Conservation (phyloP, 352 stramenopile genomes). For the Peronospora belbahrii region DNA sequence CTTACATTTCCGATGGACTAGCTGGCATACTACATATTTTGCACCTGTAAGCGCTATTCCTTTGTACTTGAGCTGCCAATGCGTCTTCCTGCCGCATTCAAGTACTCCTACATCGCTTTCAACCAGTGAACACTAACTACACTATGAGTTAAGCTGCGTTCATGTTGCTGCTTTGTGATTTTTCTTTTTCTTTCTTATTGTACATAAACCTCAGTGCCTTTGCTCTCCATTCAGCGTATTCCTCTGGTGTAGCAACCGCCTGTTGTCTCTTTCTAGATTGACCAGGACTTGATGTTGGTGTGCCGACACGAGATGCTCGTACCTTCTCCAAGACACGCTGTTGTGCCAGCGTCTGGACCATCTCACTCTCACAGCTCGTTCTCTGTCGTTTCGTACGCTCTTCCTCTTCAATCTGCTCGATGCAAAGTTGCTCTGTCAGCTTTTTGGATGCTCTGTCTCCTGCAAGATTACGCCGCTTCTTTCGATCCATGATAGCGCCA, state of each 20-base stretch:
- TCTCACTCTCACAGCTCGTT: constrained; percentile 3
- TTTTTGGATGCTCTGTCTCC: constrained; percentile 12
- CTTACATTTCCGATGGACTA: no score
- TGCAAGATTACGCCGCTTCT: constrained; percentile 18
- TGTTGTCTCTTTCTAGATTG: neutral
- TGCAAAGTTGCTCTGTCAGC: constrained; percentile 13
- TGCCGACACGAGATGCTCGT: constrained; percentile 4
- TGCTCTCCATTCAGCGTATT: constrained; percentile 29
- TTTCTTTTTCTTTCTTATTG: constrained; percentile 19
- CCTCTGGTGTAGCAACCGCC: constrained; percentile 15
- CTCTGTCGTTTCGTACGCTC: constrained; percentile 23
- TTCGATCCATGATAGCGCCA: constrained; percentile 30
- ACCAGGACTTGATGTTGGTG: neutral
- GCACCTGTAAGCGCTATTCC: no score
- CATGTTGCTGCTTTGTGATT: neutral
- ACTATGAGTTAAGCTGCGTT: neutral
- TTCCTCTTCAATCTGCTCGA: constrained; percentile 22
- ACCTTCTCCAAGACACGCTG: constrained; percentile 17
- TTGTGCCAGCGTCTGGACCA: constrained; percentile 14
- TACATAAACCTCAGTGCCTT: constrained; percentile 25
- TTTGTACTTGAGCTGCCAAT: no score
- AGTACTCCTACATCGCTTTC: no score
- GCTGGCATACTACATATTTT: no score
- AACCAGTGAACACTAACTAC: neutral
- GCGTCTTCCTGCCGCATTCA: no score